Evolutionary conservation across 2,329 filamentous ascomycete species (phyloP), one percentile per base, ranked within the genome.

Genomic region (Colletotrichum acutatum): DNA sequence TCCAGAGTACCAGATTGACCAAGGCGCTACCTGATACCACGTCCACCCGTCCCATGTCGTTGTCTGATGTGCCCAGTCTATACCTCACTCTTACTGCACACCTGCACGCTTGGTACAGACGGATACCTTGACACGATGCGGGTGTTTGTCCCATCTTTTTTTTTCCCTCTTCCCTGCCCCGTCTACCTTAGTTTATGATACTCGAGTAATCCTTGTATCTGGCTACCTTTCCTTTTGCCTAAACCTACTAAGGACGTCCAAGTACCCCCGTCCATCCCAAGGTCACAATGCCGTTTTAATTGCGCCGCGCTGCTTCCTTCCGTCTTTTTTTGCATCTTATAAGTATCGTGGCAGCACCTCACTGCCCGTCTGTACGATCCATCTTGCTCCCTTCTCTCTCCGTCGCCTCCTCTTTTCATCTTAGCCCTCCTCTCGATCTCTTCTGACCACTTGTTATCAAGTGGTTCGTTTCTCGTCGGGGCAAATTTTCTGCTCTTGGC

Each of bases 1-100:
- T 49, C 37, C 37, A 30, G 75, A 67, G 66, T 70, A 71, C 68
- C 74, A 71, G 73, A 74, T 68, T 58, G 58, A 59, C 63, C 53
- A 74, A 77, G 75, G 76, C 75, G 26, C 66, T 49, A 28, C 46
- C 66, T 49, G 26, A 32, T 28, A 42, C 57, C 16, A n/a, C 46
- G 64, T 57, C 60, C 34, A 28, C 30, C 34, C 60, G 11, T 56
- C 53, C 60, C 66, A 54, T 62, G 66, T 53, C 34, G 28, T 28
- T 46, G 32, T 42, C 14, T 62, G 32, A 14, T 28, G 59, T 57
- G 60, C 32, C 32, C 32, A 34, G 34, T 30, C 53, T 37, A 52
- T 30, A 24, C 42, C 42, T 49, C 37, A 42, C 37, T 42, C 42
- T 22, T 14, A 42, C 37, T 42, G 16, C 37, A 42, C 16, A 42